phyloP scores from a whole-genome alignment of 2,329 filamentous ascomycete genomes.

The Microcyclospora tardicrescens region DNA sequence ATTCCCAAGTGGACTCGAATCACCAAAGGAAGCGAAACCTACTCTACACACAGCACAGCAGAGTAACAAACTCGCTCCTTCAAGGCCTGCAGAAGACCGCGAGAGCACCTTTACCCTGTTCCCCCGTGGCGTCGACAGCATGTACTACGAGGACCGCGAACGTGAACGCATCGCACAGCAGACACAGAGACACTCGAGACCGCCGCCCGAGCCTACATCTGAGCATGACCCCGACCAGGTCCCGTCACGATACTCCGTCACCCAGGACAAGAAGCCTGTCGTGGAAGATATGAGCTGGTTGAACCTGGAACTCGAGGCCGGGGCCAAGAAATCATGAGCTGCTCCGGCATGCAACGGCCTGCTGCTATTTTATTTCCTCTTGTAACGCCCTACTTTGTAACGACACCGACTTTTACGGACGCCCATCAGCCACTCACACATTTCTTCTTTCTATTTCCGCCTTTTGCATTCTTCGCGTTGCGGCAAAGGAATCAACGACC shows the following conservation, averaged over 20 bases:
- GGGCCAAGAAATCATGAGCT: no score
- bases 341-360: no score
- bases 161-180: not conserved
- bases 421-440: no score
- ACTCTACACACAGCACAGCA: no score
- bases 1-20: conserved; percentile 6
- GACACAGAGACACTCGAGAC: conserved; percentile 32
- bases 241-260: conserved; percentile 26
- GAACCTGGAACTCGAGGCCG: conserved; percentile 37
- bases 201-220: conserved; percentile 1
- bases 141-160: conserved; percentile 17
- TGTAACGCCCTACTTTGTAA: no score
- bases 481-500: no score
- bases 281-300: conserved; percentile 63
- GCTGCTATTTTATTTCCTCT: no score
- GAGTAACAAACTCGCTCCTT: no score
- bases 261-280: conserved; percentile 18
- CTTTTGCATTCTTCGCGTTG: no score
- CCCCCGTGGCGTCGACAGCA: conserved; percentile 22
- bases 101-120: conserved; percentile 26
- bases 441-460: no score
- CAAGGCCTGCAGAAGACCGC: conserved; percentile 10
- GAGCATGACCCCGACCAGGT: conserved; percentile 25
- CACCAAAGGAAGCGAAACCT: not conserved
- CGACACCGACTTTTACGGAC: no score